Evolutionary conservation across 352 stramenopile genomes (phyloP), one percentile per base, ranked within the genome.

Genomic region (Saprolegnia parasitica): DNA sequence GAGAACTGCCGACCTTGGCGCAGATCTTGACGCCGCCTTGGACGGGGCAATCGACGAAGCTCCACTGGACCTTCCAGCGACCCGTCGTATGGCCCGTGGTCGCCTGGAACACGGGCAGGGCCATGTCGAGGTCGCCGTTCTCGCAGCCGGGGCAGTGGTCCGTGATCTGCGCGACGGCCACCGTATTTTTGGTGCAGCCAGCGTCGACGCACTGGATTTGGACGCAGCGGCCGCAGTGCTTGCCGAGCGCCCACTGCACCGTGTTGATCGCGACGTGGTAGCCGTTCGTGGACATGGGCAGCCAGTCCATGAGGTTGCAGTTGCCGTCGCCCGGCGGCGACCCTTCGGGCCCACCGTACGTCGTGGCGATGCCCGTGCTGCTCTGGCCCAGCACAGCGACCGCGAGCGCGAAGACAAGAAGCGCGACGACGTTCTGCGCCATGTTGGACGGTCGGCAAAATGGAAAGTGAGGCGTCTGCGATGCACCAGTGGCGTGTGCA

Each of bases 271-370:
- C 78, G 0, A 76, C 79, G 49, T 87, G 87, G 50, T 88, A 83
- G 57, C 52, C 26, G 4, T 76, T 77, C 15, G 42, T 77, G 0
- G 84, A 75, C 4, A 74, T 73, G 3, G 57, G 57, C 0, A 74
- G 76, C 63, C 80, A 80, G 67, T 74, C 76, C 81, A 89, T 89
- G 60, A 91, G 85, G 68, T 87, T 88, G 73, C 83, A 89, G 32
- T 84, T 84, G 65, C 79, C 79, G 1, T 74, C 68, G 58, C 68
- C 80, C 3, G 75, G 21, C 8, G 77, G 56, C 4, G 71, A 73
- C 5, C 63, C 63, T 13, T 70, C 45, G 18, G 63, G 63, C 29
- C 85, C 71, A 15, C 76, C 82, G 71, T 88, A 86, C 21, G 75
- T 71, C 10, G 78, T 86, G 61, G 67, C 77, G 13, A 85, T 76